These are phyloP conservation scores for Penicillium desertorum DNA, from an alignment of 495 filamentous ascomycete species.

Conservation along the genomic window DNA sequence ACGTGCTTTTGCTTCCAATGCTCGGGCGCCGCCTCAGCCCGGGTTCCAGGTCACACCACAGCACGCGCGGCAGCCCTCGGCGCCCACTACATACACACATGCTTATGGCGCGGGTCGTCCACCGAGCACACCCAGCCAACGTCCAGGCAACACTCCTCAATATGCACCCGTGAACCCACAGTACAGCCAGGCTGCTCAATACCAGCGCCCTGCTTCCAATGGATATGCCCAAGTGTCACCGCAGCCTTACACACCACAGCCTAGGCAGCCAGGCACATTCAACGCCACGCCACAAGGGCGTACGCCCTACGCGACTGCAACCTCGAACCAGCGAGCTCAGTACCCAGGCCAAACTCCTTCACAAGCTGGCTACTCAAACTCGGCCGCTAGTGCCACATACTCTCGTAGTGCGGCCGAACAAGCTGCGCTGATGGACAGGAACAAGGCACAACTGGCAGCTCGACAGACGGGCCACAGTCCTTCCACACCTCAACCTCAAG, in stretches of 20 bases:
- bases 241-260: conserved; percentile 43
- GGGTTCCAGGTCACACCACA: conserved; percentile 42
- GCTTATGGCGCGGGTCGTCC: conserved; percentile 39
- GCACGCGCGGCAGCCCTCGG: conserved; percentile 44
- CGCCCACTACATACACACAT: conserved; percentile 35
- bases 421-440: conserved; percentile 45
- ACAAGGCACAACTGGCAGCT: conserved; percentile 46
- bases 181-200: conserved; percentile 42
- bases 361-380: conserved; percentile 40
- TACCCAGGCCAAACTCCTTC: conserved; percentile 27
- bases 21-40: conserved; percentile 33
- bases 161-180: conserved; percentile 42
- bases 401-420: conserved; percentile 49
- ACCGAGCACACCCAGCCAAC: conserved; percentile 46
- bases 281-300: conserved; percentile 32
- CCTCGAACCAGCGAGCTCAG: conserved; percentile 18
- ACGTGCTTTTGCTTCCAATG: conserved; percentile 35
- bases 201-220: conserved; percentile 42
- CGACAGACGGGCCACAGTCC: conserved; percentile 36
- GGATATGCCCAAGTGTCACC: conserved; percentile 43
- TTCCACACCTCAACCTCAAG: conserved; percentile 42
- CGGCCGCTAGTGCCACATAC: conserved; percentile 42
- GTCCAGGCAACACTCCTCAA: conserved; percentile 36
- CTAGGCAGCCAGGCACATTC: conserved; percentile 41
- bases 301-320: conserved; percentile 32